A percentile compares a stretch with the other conserved stretches of the same genome.
Conservation (phyloP, 2,329 filamentous ascomycete genomes). For the Hymenoscyphus albidus region DNA sequence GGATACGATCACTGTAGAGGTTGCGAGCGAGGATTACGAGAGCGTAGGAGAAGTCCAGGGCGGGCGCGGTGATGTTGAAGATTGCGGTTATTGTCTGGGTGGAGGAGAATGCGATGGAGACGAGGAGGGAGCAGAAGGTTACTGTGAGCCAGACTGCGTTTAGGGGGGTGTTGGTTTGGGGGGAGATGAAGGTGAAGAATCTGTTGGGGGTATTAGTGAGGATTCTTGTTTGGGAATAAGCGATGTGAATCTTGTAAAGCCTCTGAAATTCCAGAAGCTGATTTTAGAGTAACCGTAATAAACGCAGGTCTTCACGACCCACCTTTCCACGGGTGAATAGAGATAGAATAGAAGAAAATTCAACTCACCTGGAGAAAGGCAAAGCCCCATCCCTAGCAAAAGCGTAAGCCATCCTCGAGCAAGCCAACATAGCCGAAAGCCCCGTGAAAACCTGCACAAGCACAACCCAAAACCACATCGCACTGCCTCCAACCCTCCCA, state of each 20-base stretch:
- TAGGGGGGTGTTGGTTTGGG: constrained; percentile 53
- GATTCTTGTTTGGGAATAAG: neutral
- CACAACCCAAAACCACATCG: constrained; percentile 60
- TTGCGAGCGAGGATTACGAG: constrained; percentile 53
- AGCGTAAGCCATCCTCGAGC: constrained; percentile 59
- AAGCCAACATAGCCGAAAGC: constrained; percentile 60
- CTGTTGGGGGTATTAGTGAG: constrained; percentile 30
- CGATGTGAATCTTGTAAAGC: neutral
- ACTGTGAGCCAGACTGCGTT: constrained; percentile 64
- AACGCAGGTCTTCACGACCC: too few species aligned
- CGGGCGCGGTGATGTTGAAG: constrained; percentile 50
- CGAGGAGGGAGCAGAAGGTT: constrained; percentile 49
- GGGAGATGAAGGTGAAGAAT: constrained; percentile 50
- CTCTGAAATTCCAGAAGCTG: too few species aligned
- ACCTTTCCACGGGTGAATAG: neutral
- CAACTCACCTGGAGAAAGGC: constrained; percentile 52
- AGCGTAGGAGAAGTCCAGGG: constrained; percentile 52
- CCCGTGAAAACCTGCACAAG: constrained; percentile 64
- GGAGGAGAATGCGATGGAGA: constrained; percentile 49
- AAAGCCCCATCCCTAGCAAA: constrained; percentile 57
- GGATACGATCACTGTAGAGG: constrained; percentile 24
- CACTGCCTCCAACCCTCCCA: constrained; percentile 50
- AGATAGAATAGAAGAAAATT: neutral
- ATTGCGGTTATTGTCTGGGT: constrained; percentile 49
- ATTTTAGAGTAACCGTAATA: neutral